Conservation (phyloP, 2,329 filamentous ascomycete species). For the Rhytidhysteron rufulum region DNA sequence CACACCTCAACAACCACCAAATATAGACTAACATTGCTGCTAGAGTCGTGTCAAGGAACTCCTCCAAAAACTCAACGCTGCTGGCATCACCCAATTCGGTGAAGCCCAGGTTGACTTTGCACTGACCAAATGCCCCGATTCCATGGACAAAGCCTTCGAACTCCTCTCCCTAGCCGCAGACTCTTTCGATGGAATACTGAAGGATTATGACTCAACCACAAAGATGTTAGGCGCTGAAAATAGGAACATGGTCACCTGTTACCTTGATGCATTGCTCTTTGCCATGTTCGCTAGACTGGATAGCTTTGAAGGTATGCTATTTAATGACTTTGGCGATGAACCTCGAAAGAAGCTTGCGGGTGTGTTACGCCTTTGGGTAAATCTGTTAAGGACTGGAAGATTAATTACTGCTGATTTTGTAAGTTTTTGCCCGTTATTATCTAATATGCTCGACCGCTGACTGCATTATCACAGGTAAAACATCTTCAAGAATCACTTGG, state of each 20-base stretch:
- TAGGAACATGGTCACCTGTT: constrained; percentile 84
- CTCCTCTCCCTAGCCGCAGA: constrained; percentile 76
- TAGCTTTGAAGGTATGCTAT: constrained; percentile 90
- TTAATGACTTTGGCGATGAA: constrained; percentile 71
- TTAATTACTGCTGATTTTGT: constrained; percentile 84
- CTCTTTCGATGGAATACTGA: constrained; percentile 74
- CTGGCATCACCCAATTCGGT: constrained; percentile 55
- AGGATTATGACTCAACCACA: constrained; percentile 67
- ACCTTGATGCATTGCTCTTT: constrained; percentile 85
- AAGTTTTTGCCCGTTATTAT: constrained; percentile 23
- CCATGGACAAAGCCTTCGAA: constrained; percentile 70
- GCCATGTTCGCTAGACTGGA: constrained; percentile 91
- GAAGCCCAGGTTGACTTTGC: constrained; percentile 62
- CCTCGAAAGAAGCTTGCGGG: constrained; percentile 69
- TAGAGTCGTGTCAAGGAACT: constrained; percentile 25
- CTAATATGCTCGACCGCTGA: neutral
- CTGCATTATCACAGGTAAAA: constrained; percentile 58
- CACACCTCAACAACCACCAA: constrained; percentile 13
- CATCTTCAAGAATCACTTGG: constrained; percentile 77
- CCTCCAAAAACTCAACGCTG: constrained; percentile 50
- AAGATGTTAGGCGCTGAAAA: constrained; percentile 84
- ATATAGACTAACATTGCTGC: constrained; percentile 1
- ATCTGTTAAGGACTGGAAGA: constrained; percentile 79
- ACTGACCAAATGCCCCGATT: constrained; percentile 62
- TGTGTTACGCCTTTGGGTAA: constrained; percentile 85